phyloP scores from a whole-genome alignment of 2,329 filamentous ascomycete genomes.

The Paecilomyces sp. region DNA sequence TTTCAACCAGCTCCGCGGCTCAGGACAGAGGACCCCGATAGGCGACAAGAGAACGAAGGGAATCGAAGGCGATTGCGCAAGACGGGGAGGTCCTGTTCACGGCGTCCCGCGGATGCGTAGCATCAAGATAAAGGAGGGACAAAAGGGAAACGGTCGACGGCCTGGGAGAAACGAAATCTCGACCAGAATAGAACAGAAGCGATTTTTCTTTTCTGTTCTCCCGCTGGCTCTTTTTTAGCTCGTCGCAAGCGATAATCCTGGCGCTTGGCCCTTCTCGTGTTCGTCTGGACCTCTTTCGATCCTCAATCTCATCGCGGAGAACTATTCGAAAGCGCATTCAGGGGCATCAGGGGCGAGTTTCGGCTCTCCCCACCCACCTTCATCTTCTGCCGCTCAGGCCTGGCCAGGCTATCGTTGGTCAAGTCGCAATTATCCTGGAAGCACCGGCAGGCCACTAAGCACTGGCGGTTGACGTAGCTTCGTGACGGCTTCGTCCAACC shows the following conservation, averaged over 20 bases:
- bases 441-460: slow-evolving; percentile 7
- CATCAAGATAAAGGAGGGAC: background rate
- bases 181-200: background rate
- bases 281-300: background rate
- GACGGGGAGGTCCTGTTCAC: background rate
- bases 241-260: background rate
- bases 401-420: slow-evolving; percentile 4
- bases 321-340: background rate
- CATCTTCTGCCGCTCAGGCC: slow-evolving; percentile 3
- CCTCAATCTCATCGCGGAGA: background rate
- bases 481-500: background rate
- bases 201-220: background rate
- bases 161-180: background rate
- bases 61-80: background rate
- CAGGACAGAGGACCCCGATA: slow-evolving; percentile 1
- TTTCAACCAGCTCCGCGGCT: slow-evolving; percentile 2
- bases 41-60: background rate
- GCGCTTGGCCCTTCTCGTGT: background rate
- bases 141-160: background rate
- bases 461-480: slow-evolving; percentile 1
- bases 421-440: background rate
- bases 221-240: background rate
- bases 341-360: background rate
- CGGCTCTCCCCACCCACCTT: background rate
- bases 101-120: background rate